Evolutionary conservation across 2,329 filamentous ascomycete genomes (phyloP), one percentile per base, ranked within the genome.

Genomic region (Aspergillus nomiae): DNA sequence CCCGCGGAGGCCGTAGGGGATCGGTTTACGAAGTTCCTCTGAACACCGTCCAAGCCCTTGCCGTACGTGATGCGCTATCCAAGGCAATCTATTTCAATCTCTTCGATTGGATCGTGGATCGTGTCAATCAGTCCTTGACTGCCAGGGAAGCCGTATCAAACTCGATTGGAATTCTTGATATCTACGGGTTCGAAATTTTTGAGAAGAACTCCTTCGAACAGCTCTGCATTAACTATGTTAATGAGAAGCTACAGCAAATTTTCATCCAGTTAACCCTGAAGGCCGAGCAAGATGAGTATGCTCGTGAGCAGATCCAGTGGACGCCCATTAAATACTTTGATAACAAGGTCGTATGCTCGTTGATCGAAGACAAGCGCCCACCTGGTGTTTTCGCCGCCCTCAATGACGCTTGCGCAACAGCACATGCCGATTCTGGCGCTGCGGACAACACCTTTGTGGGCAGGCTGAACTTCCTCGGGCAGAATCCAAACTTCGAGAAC

Each of bases 191-290:
- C 74, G 95, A 99, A 76, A 99, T 99, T 70, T 99, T 99, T 70
- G 95, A 99, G 77, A 95, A 94, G 82, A 99, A 99, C 82, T 97
- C 92, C 68, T 99, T 99, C 73, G 95, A 99, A 78, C 95, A 99
- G 80, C 87, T 99, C 9, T 99, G 95, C 81, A 99, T 99, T 85
- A 99, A 99, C 83, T 99, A 98, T 74, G 96, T 98, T 74, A 99
- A 99, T 79, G 95, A 99, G 81, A 99, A 99, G 80, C 83, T 99
- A 62, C 95, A 99, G 80, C 95, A 99, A 75, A 98, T 99, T 73
- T 99, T 99, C 76, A 99, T 99, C 70, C 95, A 99, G 78, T 84
- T 99, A 71, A 99, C 95, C 0, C 80, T 99, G 66, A 97, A 97
- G 82, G 90, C 95, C 0, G 95, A 99, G 77, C 95, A 99, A 81